Conservation (phyloP, 768 basidiomycete genomes). For the Leucocoprinus birnbaumii region DNA sequence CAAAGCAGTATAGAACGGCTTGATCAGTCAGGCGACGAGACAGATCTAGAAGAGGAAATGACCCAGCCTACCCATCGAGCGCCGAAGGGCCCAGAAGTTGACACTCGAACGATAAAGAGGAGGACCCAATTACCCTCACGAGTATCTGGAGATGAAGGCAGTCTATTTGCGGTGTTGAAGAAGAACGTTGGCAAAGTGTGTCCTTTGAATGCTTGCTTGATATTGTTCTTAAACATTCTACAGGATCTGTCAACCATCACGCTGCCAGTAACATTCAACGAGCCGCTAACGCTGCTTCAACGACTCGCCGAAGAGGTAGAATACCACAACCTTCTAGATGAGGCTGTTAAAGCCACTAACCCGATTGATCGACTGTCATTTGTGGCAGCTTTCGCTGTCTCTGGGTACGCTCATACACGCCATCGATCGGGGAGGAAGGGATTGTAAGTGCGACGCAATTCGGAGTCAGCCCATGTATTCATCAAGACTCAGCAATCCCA, state of each 20-base stretch:
- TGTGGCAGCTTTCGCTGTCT: slow-evolving; percentile 83
- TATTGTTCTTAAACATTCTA: background rate
- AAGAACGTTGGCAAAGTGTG: slow-evolving; percentile 85
- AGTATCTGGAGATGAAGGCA: slow-evolving; percentile 72
- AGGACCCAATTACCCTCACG: slow-evolving; percentile 60
- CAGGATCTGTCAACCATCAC: slow-evolving; percentile 82
- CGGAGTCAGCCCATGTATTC: background rate
- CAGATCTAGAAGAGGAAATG: slow-evolving; percentile 41
- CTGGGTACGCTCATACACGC: slow-evolving; percentile 78
- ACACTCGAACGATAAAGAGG: slow-evolving; percentile 33
- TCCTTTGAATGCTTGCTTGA: background rate
- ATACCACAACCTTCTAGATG: slow-evolving; percentile 66
- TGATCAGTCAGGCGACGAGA: slow-evolving; percentile 52
- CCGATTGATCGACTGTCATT: slow-evolving; percentile 68
- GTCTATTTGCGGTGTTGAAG: slow-evolving; percentile 78
- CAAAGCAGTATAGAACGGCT: slow-evolving; percentile 33
- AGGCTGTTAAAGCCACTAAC: slow-evolving; percentile 57
- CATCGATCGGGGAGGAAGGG: slow-evolving; percentile 83
- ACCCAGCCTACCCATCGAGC: slow-evolving; percentile 2
- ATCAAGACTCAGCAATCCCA: slow-evolving; percentile 65
- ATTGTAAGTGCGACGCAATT: slow-evolving; percentile 55
- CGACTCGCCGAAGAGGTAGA: slow-evolving; percentile 82
- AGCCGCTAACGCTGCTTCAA: slow-evolving; percentile 82
- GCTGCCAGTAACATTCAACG: slow-evolving; percentile 89
- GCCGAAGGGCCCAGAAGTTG: slow-evolving; percentile 14